Conservation (phyloP, 441 rosid genomes). For the Populus tomentosa region DNA sequence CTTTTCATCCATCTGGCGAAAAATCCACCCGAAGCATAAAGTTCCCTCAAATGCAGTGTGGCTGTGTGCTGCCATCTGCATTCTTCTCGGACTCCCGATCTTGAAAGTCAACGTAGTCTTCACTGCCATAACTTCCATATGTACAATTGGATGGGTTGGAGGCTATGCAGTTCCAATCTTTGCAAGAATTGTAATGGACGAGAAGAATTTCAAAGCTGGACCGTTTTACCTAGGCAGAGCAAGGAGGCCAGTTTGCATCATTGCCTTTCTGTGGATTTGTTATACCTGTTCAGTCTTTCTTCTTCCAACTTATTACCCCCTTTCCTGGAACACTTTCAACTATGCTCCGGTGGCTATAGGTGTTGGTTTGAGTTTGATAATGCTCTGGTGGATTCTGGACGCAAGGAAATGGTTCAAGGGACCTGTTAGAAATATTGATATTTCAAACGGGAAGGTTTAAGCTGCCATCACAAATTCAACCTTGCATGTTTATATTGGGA, state of each 20-base stretch:
- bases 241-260: slow-evolving; percentile 46
- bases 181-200: slow-evolving; percentile 47
- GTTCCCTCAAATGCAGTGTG: slow-evolving; percentile 61
- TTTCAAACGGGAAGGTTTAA: slow-evolving; percentile 25
- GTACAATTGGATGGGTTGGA: slow-evolving; percentile 65
- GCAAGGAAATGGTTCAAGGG: slow-evolving; percentile 62
- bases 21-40: slow-evolving; percentile 47
- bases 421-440: slow-evolving; percentile 49
- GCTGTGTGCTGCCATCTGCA: slow-evolving; percentile 51
- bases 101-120: slow-evolving; percentile 47
- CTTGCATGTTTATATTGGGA: not conserved
- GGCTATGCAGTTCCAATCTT: slow-evolving; percentile 57
- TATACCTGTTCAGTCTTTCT: slow-evolving; percentile 54
- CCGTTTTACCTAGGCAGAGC: slow-evolving; percentile 56
- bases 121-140: slow-evolving; percentile 53
- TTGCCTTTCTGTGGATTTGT: slow-evolving; percentile 56
- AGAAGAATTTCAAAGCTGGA: slow-evolving; percentile 47
- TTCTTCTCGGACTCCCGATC: slow-evolving; percentile 55
- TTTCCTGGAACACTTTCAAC: slow-evolving; percentile 46
- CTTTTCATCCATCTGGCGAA: slow-evolving; percentile 46
- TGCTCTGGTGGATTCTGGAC: slow-evolving; percentile 58
- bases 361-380: slow-evolving; percentile 30
- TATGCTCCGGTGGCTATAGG: slow-evolving; percentile 59
- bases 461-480: not conserved
- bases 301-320: slow-evolving; percentile 49